phyloP scores from a whole-genome alignment of 2,329 filamentous ascomycete genomes.

The Cladosporium sp. region DNA sequence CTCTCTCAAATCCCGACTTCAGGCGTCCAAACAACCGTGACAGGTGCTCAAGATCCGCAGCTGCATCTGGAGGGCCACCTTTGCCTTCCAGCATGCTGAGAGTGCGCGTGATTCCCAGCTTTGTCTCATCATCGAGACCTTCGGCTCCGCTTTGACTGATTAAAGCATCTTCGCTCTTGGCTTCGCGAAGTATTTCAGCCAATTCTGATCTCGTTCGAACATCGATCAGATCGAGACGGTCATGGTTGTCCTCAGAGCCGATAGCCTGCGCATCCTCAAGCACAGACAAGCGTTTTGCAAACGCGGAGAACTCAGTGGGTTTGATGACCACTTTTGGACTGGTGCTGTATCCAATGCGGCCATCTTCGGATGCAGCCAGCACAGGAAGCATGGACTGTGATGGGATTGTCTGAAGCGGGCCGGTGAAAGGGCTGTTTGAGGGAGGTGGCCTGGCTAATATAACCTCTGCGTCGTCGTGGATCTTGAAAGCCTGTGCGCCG shows the following conservation, averaged over 20 bases:
- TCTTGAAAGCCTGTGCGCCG: constrained; percentile 7
- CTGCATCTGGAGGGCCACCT: constrained; percentile 11
- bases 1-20: constrained; percentile 16
- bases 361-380: neutral
- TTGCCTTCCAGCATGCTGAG: constrained; percentile 24
- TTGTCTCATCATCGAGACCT: constrained; percentile 14
- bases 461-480: constrained; percentile 16
- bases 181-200: constrained; percentile 17
- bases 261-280: constrained; percentile 11
- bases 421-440: constrained; percentile 24
- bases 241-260: neutral
- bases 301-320: constrained; percentile 11
- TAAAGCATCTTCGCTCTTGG: constrained; percentile 14
- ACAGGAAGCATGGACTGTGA: constrained; percentile 21
- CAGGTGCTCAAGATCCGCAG: constrained; percentile 17
- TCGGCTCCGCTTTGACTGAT: constrained; percentile 11
- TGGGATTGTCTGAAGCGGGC: constrained; percentile 24
- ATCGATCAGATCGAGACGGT: neutral
- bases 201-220: constrained; percentile 15
- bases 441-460: constrained; percentile 17
- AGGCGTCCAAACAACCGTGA: constrained; percentile 18
- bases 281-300: constrained; percentile 15
- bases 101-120: constrained; percentile 17
- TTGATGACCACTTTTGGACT: constrained; percentile 8
- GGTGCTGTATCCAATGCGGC: neutral